Evolutionary conservation across 2,329 filamentous ascomycete genomes (phyloP), one percentile per base, ranked within the genome.

Genomic region (Hymenoscyphus repandus): DNA sequence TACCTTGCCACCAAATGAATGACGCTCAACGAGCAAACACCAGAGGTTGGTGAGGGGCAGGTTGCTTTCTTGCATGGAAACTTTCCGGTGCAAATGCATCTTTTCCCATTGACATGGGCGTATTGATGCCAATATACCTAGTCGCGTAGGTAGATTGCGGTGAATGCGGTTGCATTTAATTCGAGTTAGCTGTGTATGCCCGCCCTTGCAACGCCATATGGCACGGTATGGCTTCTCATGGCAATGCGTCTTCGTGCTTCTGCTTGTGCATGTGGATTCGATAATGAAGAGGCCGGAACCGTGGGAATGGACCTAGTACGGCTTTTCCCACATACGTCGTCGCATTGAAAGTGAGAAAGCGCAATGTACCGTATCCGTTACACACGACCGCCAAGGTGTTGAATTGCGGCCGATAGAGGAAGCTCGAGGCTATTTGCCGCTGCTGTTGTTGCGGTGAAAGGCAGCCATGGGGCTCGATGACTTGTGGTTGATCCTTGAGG

Each of bases 101-200:
- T 45, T 43, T 43, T 43, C 40, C 40, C 40, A 43, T 31, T 15
- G 40, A 42, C 40, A 43, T 43, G 40, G 38, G 40, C 22, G 22
- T 27, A 27, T 27, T 4, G 22, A 27, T n/a, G 22, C 22, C 22
- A 27, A 27, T 27, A 27, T 27, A 27, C 22, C 22, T 27, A 27
- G 22, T 27, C 22, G 22, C 22, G 22, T 27, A 27, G 4, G 22
- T 27, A 27, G 22, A 40, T 17, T 43, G 40, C 40, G 40, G 40
- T 17, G 40, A 43, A 15, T 43, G 40, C 40, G 40, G 40, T 43
- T 31, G 32, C 30, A 32, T 22, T 43, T 43, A 31, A 43, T 31
- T 43, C 40, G 12, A n/a, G 40, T 27, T 27, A 27, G 22, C 22
- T 27, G 4, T 27, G 22, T 27, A 27, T 27, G 22, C 22, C 22